Conservation (phyloP, 1,139 yeast genomes). For the Magnusiomyces ingens region DNA sequence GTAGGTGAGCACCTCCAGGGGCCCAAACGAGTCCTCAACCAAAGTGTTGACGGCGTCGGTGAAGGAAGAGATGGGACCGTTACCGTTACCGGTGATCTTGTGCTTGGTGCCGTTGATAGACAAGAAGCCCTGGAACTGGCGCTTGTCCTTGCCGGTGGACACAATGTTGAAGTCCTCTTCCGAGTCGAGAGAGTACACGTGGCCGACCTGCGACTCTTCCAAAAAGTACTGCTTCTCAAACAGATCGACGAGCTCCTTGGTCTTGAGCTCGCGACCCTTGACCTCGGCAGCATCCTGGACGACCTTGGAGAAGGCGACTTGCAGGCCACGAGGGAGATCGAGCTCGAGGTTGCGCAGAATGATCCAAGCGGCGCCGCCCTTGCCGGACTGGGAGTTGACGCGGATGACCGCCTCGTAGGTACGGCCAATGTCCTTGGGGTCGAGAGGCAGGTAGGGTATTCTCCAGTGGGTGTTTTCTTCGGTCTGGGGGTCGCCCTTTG, state of each 20-base stretch:
- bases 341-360: slow-evolving; percentile 80
- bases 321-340: slow-evolving; percentile 88
- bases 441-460: slow-evolving; percentile 91
- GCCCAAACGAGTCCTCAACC: slow-evolving; percentile 34
- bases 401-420: slow-evolving; percentile 96
- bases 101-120: slow-evolving; percentile 41
- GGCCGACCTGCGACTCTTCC: slow-evolving; percentile 37
- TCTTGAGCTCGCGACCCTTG: slow-evolving; percentile 76
- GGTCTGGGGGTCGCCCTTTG: slow-evolving; percentile 36
- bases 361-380: slow-evolving; percentile 99
- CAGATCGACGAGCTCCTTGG: slow-evolving; percentile 66
- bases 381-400: slow-evolving; percentile 96
- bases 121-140: slow-evolving; percentile 47
- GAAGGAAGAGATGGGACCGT: slow-evolving; percentile 93
- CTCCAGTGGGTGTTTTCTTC: slow-evolving; percentile 52
- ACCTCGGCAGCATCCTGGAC: slow-evolving; percentile 74
- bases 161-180: slow-evolving; percentile 29
- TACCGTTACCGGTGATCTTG: slow-evolving; percentile 60
- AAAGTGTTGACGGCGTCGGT: slow-evolving; percentile 64
- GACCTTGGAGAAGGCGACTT: slow-evolving; percentile 76
- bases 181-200: slow-evolving; percentile 23
- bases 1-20: slow-evolving; percentile 71
- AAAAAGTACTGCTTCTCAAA: slow-evolving; percentile 69
- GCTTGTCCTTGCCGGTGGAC: slow-evolving; percentile 34
- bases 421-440: slow-evolving; percentile 93